Conservation (phyloP, 1,139 yeast genomes). For the Saccharomyces hybrid region DNA sequence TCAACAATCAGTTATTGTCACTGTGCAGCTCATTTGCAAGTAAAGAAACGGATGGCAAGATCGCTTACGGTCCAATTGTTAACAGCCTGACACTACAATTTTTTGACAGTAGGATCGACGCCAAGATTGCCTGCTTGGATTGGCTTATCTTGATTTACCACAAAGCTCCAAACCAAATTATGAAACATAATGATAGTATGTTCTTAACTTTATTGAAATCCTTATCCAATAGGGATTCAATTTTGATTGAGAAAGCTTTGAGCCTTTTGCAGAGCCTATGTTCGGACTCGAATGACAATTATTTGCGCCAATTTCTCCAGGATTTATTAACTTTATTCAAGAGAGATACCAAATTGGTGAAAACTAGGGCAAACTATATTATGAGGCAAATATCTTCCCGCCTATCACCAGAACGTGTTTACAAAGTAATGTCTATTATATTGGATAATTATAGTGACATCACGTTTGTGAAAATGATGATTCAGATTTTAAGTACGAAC, state of each 20-base stretch:
- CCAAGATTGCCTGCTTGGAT: conserved; percentile 78
- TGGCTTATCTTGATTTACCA: conserved; percentile 84
- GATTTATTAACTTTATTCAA: conserved; percentile 66
- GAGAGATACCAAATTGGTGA: conserved; percentile 53
- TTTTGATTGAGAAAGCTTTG: conserved; percentile 57
- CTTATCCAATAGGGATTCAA: conserved; percentile 77
- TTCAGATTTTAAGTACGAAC: conserved; percentile 81
- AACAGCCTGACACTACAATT: conserved; percentile 56
- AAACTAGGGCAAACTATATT: conserved; percentile 74
- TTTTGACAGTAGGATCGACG: conserved; percentile 64
- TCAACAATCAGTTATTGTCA: conserved; percentile 45
- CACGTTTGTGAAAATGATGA: conserved; percentile 70
- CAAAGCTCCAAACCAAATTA: conserved; percentile 57
- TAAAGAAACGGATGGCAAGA: conserved; percentile 31
- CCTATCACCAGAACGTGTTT: conserved; percentile 75
- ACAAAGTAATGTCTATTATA: conserved; percentile 71
- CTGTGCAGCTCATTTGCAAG: conserved; percentile 35
- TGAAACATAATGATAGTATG: conserved; percentile 56
- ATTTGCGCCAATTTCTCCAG: conserved; percentile 68
- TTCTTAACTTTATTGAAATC: conserved; percentile 75
- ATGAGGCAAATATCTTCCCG: conserved; percentile 77
- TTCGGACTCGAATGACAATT: conserved; percentile 65
- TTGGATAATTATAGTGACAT: conserved; percentile 55
- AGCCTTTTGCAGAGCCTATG: conserved; percentile 75
- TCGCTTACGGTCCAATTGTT: conserved; percentile 53